Evolutionary conservation across 73 alveolate species (phyloP).

Genomic region (Stentor roeselii): DNA sequence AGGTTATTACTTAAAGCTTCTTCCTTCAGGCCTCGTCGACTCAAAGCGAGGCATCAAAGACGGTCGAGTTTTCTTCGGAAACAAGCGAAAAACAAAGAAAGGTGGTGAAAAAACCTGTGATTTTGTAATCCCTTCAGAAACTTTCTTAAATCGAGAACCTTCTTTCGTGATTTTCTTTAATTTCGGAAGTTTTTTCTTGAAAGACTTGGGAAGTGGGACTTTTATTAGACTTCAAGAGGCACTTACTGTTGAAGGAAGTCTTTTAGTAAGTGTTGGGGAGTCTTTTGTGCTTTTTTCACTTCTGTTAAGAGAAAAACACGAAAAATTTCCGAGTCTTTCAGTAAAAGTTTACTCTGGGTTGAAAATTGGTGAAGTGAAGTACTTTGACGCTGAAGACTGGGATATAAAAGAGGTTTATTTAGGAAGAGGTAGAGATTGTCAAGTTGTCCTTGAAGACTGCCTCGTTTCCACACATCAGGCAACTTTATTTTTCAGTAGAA

Average conservation of each 20-base stretch:
- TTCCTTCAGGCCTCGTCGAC: background rate
- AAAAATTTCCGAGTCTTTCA: background rate
- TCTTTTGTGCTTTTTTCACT: background rate
- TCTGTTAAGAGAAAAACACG: background rate
- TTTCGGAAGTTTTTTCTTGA: background rate
- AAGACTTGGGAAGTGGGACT: background rate
- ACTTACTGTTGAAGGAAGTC: background rate
- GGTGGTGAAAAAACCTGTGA: background rate
- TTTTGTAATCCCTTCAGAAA: conserved; percentile 18
- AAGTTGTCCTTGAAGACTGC: background rate
- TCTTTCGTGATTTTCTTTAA: background rate
- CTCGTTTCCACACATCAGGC: conserved; percentile 5
- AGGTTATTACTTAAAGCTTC: background rate
- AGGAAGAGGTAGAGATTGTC: background rate
- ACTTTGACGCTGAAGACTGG: background rate
- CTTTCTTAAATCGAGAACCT: background rate
- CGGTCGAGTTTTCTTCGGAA: background rate
- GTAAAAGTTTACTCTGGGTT: background rate
- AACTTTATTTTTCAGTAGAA: background rate
- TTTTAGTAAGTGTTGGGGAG: background rate
- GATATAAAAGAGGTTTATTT: background rate
- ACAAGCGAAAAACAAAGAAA: background rate
- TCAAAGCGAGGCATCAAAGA: background rate
- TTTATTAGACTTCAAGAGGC: background rate
- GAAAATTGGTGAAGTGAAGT: background rate